Evolutionary conservation across 352 stramenopile genomes (phyloP), one percentile per base, ranked within the genome.

Genomic region (Phytopythium mirpurense): DNA sequence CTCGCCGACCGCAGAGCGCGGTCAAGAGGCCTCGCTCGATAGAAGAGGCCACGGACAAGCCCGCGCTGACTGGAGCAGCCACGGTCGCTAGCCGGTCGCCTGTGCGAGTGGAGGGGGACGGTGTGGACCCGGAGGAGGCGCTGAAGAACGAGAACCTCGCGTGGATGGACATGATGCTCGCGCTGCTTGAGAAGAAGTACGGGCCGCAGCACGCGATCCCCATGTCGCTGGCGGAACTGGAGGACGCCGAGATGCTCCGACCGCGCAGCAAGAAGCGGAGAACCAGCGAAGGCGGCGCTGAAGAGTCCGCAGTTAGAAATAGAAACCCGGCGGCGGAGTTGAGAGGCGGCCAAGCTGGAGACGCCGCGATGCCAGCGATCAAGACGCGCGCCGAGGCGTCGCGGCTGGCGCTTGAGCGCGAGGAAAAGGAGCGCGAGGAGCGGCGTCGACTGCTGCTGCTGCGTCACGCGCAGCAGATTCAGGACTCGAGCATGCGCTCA

Each of bases 101-200:
- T 11, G 29, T 31, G 18, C 34, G 21, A 4, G 5, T 37, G n/a
- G 34, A 52, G 18, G 16, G 23, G 12, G 21, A 40, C 40, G 44
- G 21, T 27, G 31, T 18, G 0, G 35, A 36, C 0, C 50, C 44
- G 15, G 57, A 53, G 9, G 52, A 70, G 21, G 51, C 38, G 3
- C 45, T 63, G 24, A 61, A 73, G 45, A 65, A 69, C 21, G 78
- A 88, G 51, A 93, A 91, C 58, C 54, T 86, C 26, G 83, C 83
- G 43, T 93, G 83, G 83, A 83, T 90, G 57, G 83, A 93, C 54
- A 93, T 93, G 83, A 74, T 90, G 47, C 60, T 89, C 15, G 73
- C 75, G 4, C 59, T 93, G 12, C 56, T 91, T 21, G 76, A 88
- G 60, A 81, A 68, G 56, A 78, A 76, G 59, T 90, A 90, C 63